Percentiles rank a stretch among this genome's conserved stretches.
Evolutionary conservation across 2,329 filamentous ascomycete genomes (phyloP).

Genomic region (Sporothrix pallida): DNA sequence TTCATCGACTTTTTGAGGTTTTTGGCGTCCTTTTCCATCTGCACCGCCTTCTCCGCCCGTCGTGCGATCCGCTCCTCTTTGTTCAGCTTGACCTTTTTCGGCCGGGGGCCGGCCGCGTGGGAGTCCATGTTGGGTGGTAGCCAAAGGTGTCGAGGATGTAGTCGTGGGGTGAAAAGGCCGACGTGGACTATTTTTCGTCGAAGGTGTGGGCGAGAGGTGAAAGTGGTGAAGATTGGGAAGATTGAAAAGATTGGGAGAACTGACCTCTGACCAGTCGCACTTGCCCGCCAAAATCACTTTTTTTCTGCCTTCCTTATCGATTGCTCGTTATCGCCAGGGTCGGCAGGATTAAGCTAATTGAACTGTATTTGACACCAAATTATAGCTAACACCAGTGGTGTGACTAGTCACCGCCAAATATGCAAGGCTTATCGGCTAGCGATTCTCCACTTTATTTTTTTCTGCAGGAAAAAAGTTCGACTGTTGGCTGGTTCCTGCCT

Average conservation of each 20-base stretch:
- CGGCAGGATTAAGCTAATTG: background rate
- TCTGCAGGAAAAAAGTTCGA: conserved; percentile 27
- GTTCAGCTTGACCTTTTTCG: conserved; percentile 51
- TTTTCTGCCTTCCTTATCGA: conserved; percentile 23
- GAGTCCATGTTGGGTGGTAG: background rate
- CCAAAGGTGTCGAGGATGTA: background rate
- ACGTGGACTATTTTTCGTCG: no score
- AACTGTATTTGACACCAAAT: background rate
- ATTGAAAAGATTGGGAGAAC: no score
- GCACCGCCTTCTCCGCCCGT: conserved; percentile 53
- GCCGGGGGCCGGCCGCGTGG: conserved; percentile 50
- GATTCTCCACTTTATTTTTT: conserved; percentile 28
- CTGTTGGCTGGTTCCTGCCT: background rate
- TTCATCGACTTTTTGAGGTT: background rate
- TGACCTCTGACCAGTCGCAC: background rate
- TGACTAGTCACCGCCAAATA: background rate
- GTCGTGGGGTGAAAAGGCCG: no score
- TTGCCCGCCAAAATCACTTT: conserved; percentile 20
- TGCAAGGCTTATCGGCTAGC: background rate
- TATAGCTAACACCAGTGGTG: no score
- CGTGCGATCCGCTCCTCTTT: conserved; percentile 40
- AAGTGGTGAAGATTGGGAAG: background rate
- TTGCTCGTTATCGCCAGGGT: background rate
- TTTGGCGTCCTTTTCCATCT: background rate
- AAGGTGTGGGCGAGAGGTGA: background rate